phyloP scores from a whole-genome alignment of 805 yeast genomes.

The Priceomyces carsonii region DNA sequence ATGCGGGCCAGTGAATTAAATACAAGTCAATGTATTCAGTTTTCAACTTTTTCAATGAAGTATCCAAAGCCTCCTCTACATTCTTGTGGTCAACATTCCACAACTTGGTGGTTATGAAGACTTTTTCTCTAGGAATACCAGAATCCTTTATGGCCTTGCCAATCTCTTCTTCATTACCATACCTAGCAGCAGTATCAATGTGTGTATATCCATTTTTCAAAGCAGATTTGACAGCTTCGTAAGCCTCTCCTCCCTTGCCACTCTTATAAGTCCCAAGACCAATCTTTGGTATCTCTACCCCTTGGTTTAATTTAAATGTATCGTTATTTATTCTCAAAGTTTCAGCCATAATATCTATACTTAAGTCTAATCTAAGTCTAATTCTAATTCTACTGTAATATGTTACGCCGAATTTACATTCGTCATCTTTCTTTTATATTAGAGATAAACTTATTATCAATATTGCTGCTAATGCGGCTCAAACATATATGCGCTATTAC shows the following conservation, averaged over 20 bases:
- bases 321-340: conserved; percentile 7
- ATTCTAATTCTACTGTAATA: too few species aligned
- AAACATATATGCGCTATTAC: too few species aligned
- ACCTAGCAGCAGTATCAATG: conserved; percentile 70
- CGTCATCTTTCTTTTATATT: too few species aligned
- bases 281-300: conserved; percentile 61
- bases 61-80: conserved; percentile 52
- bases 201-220: conserved; percentile 68
- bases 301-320: conserved; percentile 54
- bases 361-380: too few species aligned
- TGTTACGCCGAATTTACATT: too few species aligned
- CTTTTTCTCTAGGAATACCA: conserved; percentile 61
- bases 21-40: conserved; percentile 74
- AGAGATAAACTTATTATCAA: too few species aligned
- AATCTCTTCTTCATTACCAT: conserved; percentile 63
- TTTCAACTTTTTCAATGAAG: conserved; percentile 59
- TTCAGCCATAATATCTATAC: too few species aligned
- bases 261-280: conserved; percentile 79
- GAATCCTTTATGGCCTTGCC: conserved; percentile 52
- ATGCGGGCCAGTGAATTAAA: conserved; percentile 74
- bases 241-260: conserved; percentile 49
- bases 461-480: too few species aligned
- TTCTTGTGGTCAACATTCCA: conserved; percentile 53
- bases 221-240: conserved; percentile 60
- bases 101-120: conserved; percentile 70